Conservation (phyloP, 2,329 filamentous ascomycete genomes). For the Diaporthe vaccinii region DNA sequence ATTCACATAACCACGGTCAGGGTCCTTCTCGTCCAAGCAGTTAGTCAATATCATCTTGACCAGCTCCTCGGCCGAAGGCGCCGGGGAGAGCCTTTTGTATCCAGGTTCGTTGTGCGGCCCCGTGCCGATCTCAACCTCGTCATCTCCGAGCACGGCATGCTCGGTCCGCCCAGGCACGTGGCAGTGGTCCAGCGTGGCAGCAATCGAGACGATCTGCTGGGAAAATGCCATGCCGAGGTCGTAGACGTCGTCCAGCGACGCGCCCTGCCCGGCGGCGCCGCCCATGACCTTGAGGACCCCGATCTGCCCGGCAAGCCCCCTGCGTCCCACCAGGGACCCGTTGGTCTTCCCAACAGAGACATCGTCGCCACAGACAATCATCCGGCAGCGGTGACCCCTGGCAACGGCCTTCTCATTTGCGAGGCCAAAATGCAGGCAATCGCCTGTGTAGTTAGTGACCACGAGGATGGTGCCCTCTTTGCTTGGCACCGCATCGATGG, state of each 20-base stretch:
- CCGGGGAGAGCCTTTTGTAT: constrained; percentile 67
- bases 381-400: constrained; percentile 65
- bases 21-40: constrained; percentile 70
- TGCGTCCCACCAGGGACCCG: constrained; percentile 69
- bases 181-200: constrained; percentile 72
- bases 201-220: constrained; percentile 67
- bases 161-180: constrained; percentile 68
- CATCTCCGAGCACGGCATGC: constrained; percentile 60
- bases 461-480: constrained; percentile 70
- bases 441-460: constrained; percentile 75
- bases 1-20: constrained; percentile 63
- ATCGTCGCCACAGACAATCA: constrained; percentile 75
- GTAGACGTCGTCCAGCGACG: constrained; percentile 64
- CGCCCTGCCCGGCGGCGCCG: constrained; percentile 62
- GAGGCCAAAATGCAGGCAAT: constrained; percentile 73
- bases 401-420: constrained; percentile 71
- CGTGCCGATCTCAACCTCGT: constrained; percentile 74
- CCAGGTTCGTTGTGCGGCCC: constrained; percentile 78
- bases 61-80: constrained; percentile 62
- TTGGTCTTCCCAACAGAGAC: constrained; percentile 70
- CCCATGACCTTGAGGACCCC: constrained; percentile 71
- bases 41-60: constrained; percentile 70
- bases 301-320: constrained; percentile 73
- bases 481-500: constrained; percentile 67
- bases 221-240: constrained; percentile 64